A percentile compares a stretch with the other conserved stretches of the same genome.
These are phyloP conservation scores for Aegilops bicornis DNA, from an alignment of 176 grass and related monocot genomes.

Conservation along the genomic window DNA sequence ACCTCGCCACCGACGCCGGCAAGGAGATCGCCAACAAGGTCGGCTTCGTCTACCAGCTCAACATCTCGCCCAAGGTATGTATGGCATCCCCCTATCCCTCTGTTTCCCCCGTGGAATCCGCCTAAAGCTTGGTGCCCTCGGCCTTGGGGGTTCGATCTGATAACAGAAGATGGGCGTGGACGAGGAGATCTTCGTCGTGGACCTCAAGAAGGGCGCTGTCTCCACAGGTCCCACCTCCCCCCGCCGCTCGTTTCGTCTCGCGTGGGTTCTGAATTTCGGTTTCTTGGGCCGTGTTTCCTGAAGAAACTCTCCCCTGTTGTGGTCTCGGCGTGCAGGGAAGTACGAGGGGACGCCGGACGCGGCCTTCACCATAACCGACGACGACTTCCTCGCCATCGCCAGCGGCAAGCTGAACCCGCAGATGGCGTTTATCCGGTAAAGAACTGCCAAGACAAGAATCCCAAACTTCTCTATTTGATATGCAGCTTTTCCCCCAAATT, in stretches of 20 bases:
- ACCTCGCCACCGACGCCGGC: conserved; percentile 65
- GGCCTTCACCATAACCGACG: conserved; percentile 85
- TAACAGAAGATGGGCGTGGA: conserved; percentile 71
- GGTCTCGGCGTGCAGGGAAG: conserved; percentile 34
- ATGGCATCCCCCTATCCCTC: neutral
- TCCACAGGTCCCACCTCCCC: conserved; percentile 43
- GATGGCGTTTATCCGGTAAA: conserved; percentile 77
- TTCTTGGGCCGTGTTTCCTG: neutral
- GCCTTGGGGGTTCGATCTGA: neutral
- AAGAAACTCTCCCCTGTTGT: neutral
- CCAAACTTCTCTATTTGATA: neutral
- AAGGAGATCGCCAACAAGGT: conserved; percentile 70
- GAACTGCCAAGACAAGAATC: neutral
- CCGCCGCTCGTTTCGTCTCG: neutral
- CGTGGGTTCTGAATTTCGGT: neutral
- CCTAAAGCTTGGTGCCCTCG: neutral
- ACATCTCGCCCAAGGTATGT: conserved; percentile 76
- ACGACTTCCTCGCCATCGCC: conserved; percentile 73
- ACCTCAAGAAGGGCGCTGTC: conserved; percentile 89
- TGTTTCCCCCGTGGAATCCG: neutral
- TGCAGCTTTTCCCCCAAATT: neutral
- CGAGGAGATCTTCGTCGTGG: conserved; percentile 90
- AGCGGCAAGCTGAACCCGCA: conserved; percentile 84
- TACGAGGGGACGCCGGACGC: conserved; percentile 78
- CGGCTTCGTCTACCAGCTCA: conserved; percentile 85